A percentile compares a stretch with the other conserved stretches of the same genome.
These are phyloP conservation scores for Agroathelia rolfsii DNA, from an alignment of 1,284 basidiomycete species.

Conservation along the genomic window DNA sequence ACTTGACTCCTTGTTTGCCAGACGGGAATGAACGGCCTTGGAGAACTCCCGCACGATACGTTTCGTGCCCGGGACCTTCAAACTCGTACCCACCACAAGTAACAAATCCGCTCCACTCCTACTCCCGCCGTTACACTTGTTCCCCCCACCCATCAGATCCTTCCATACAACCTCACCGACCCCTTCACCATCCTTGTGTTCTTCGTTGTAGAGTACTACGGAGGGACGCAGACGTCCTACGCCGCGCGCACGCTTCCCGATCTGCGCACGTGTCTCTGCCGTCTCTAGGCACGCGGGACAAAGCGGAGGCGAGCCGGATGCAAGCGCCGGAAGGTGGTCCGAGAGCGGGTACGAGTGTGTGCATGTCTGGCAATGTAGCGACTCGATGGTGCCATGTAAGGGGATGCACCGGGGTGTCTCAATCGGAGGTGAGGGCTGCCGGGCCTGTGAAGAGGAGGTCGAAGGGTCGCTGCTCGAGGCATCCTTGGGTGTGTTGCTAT, in stretches of 20 bases:
- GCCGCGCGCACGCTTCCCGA: constrained; percentile 75
- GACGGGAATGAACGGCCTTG: constrained; percentile 60
- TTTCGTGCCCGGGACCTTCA: constrained; percentile 89
- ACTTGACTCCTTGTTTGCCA: constrained; percentile 19
- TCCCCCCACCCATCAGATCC: constrained; percentile 61
- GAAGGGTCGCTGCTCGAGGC: constrained; percentile 13
- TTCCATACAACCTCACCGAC: constrained; percentile 73
- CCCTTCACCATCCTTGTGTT: constrained; percentile 79
- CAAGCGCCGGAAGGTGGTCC: constrained; percentile 46
- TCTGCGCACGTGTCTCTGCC: constrained; percentile 59
- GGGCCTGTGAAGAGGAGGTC: constrained; percentile 21
- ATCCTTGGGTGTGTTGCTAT: constrained; percentile 12
- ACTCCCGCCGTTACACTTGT: constrained; percentile 58
- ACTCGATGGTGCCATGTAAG: constrained; percentile 78
- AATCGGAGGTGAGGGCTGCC: constrained; percentile 29
- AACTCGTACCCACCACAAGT: constrained; percentile 84
- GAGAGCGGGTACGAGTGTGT: constrained; percentile 59
- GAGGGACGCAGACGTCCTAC: constrained; percentile 78
- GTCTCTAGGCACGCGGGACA: constrained; percentile 74
- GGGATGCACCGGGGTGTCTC: constrained; percentile 77
- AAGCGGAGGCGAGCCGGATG: constrained; percentile 53
- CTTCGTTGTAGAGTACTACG: constrained; percentile 87
- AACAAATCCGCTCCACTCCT: constrained; percentile 73
- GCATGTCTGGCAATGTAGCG: constrained; percentile 77
- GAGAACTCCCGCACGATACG: constrained; percentile 87